phyloP scores from a whole-genome alignment of 805 yeast species.

The Suhomyces emberorum region DNA sequence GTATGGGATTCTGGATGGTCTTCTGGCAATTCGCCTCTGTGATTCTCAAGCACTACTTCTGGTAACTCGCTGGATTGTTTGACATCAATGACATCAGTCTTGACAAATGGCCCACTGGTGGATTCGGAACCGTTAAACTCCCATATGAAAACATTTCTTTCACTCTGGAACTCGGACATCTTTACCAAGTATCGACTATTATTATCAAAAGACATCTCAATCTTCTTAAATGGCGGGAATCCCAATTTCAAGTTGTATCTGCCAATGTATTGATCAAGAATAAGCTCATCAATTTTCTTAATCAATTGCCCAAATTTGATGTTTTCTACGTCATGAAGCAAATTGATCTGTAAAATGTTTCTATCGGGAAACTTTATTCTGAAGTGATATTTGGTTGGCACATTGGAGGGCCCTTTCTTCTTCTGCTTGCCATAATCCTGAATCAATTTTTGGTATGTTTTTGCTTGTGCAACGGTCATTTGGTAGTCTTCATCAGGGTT shows the following conservation, averaged over 20 bases:
- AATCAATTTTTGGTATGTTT: conserved; percentile 33
- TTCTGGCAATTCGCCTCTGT: conserved; percentile 31
- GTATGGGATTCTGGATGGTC: conserved; percentile 18
- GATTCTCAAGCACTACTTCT: conserved; percentile 31
- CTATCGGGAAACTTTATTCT: conserved; percentile 40
- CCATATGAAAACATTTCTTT: conserved; percentile 36
- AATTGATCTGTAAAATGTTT: conserved; percentile 31
- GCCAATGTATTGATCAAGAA: conserved; percentile 26
- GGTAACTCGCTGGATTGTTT: conserved; percentile 32
- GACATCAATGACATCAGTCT: conserved; percentile 12
- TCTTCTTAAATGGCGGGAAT: conserved; percentile 36
- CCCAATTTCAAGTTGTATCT: conserved; percentile 31
- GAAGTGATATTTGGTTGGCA: conserved; percentile 28
- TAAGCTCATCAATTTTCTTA: conserved; percentile 32
- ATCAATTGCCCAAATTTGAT: conserved; percentile 35
- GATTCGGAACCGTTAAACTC: conserved; percentile 17
- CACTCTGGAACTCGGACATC: conserved; percentile 29
- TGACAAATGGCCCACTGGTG: conserved; percentile 25
- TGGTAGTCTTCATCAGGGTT: conserved; percentile 43
- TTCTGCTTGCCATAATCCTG: conserved; percentile 21
- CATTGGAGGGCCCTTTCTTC: conserved; percentile 11
- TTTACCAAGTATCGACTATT: conserved; percentile 26
- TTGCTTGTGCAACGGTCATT: conserved; percentile 37
- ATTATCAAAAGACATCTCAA: conserved; percentile 23
- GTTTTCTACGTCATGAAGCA: conserved; percentile 19